Percentiles rank a stretch among this genome's conserved stretches.
Evolutionary conservation across 2,329 filamentous ascomycete species (phyloP).

Genomic region (Colletotrichum tanaceti): DNA sequence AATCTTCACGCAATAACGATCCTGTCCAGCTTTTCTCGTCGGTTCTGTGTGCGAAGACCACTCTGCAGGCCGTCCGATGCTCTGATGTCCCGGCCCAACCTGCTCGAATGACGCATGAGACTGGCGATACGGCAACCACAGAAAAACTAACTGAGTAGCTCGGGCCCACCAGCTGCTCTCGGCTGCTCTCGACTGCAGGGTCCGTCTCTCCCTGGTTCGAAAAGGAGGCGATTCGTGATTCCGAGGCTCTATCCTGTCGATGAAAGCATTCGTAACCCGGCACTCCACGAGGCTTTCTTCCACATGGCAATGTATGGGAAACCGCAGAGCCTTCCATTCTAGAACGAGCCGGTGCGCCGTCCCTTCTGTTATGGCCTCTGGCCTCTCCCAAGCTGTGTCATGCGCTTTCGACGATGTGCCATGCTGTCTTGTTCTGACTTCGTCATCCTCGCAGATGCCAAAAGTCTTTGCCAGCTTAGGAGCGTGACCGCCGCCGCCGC

Average conservation of each 20-base stretch:
- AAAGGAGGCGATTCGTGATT: neutral
- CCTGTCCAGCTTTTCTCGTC: neutral
- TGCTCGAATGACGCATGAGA: neutral
- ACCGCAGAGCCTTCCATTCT: no score
- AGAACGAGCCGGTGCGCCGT: no score
- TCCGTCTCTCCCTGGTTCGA: neutral
- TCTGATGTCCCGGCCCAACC: neutral
- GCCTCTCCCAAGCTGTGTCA: neutral
- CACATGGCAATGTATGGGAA: no score
- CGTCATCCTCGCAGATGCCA: neutral
- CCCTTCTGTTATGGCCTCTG: no score
- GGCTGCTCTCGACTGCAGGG: neutral
- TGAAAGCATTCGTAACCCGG: no score
- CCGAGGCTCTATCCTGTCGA: no score
- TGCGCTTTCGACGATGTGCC: neutral
- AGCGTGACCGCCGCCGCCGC: conserved; percentile 1
- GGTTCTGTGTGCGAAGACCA: neutral
- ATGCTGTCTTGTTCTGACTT: neutral
- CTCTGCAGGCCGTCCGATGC: neutral
- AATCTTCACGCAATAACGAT: neutral
- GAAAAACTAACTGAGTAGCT: neutral
- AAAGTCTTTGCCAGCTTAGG: conserved; percentile 2
- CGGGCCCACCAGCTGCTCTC: neutral
- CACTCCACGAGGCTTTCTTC: no score
- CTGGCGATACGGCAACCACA: neutral